phyloP scores from a whole-genome alignment of 1,139 yeast species.

The Yamadazyma buinensis region DNA sequence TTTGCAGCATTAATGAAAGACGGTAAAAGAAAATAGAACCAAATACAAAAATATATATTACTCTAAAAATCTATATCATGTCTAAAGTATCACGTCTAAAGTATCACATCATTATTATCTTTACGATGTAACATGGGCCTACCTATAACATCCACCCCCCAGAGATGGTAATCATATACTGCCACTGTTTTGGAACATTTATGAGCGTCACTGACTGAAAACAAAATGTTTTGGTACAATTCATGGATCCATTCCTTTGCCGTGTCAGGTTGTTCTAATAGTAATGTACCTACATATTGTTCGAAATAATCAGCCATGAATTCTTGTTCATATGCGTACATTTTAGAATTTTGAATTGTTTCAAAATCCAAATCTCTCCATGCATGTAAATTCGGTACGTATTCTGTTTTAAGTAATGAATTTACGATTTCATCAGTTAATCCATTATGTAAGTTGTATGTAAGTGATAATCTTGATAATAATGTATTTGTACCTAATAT shows the following conservation, averaged over 20 bases:
- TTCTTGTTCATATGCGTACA: slow-evolving; percentile 35
- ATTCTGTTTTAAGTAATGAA: slow-evolving; percentile 14
- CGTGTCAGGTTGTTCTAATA: slow-evolving; percentile 35
- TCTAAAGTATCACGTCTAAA: no score
- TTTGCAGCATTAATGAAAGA: slow-evolving; percentile 54
- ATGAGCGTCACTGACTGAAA: slow-evolving; percentile 22
- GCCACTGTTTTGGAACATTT: slow-evolving; percentile 10
- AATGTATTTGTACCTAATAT: slow-evolving; percentile 41
- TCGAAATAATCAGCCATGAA: slow-evolving; percentile 45
- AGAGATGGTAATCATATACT: slow-evolving; percentile 22
- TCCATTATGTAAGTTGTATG: slow-evolving; percentile 36
- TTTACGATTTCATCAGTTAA: slow-evolving; percentile 28
- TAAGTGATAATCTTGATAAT: slow-evolving; percentile 33
- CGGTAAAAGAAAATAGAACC: slow-evolving; percentile 20
- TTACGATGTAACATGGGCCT: no score
- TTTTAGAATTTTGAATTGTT: slow-evolving; percentile 16
- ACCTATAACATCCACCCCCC: slow-evolving; percentile 27
- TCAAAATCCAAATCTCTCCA: slow-evolving; percentile 20
- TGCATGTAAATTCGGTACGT: slow-evolving; percentile 21
- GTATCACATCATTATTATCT: no score
- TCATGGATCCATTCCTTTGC: slow-evolving; percentile 34
- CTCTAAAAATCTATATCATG: no score
- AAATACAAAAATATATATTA: background rate
- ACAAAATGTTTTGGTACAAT: slow-evolving; percentile 30
- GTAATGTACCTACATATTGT: slow-evolving; percentile 43